A percentile compares a stretch with the other conserved stretches of the same genome.
Conservation (phyloP, 73 alveolate species). For the Blepharisma stoltei region DNA sequence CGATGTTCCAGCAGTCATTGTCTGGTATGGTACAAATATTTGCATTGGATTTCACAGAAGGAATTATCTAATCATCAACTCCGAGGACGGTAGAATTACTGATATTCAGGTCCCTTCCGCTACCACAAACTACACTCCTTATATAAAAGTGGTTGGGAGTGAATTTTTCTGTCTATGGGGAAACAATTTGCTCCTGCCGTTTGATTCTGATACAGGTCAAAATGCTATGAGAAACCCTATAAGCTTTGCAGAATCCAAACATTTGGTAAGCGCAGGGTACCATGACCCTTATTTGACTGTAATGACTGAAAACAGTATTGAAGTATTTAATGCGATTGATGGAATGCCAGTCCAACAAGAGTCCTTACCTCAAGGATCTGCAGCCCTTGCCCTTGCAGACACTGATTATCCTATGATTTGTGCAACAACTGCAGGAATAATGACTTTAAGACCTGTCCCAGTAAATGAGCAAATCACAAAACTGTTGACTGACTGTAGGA, state of each 20-base stretch:
- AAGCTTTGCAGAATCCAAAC: slow-evolving; percentile 7
- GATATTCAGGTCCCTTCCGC: slow-evolving; percentile 10
- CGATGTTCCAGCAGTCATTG: slow-evolving; percentile 20
- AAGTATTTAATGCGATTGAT: slow-evolving; percentile 1
- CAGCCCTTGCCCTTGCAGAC: not conserved
- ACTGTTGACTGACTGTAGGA: slow-evolving; percentile 23
- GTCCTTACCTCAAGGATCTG: not conserved
- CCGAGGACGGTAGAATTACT: not conserved
- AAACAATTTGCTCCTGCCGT: not conserved
- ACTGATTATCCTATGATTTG: not conserved
- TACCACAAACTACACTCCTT: slow-evolving; percentile 9
- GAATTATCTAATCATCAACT: slow-evolving; percentile 24
- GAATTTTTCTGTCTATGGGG: slow-evolving; percentile 31
- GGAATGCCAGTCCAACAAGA: slow-evolving; percentile 3
- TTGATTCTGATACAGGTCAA: slow-evolving; percentile 24
- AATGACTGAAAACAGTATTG: slow-evolving; percentile 7
- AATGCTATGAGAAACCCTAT: slow-evolving; percentile 29
- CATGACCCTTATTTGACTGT: slow-evolving; percentile 9
- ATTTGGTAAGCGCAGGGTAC: slow-evolving; percentile 8
- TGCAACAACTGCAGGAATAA: not conserved
- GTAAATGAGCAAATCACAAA: not conserved
- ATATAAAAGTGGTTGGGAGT: slow-evolving; percentile 23
- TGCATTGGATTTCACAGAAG: slow-evolving; percentile 19
- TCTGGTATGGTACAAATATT: not conserved
- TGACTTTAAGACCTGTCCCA: slow-evolving; percentile 2